Conservation (phyloP, 257 asterid species). For the Fraxinus americana region DNA sequence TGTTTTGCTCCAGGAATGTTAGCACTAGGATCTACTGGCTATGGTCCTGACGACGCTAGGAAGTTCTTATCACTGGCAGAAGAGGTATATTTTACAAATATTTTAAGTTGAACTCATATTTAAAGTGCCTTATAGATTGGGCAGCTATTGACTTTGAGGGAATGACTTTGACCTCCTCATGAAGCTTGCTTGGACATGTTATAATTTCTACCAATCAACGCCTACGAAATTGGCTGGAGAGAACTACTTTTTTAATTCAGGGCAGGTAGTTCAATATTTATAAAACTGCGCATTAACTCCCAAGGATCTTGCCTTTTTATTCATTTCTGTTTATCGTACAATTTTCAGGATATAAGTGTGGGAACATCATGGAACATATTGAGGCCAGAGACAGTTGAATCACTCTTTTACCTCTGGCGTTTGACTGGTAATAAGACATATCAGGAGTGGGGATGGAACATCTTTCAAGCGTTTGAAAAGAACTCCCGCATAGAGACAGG, state of each 20-base stretch:
- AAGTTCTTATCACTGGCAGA: conserved; percentile 81
- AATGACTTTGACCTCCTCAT: conserved; percentile 28
- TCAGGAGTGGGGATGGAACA: conserved; percentile 99
- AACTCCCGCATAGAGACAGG: conserved; percentile 88
- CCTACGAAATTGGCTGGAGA: conserved; percentile 99
- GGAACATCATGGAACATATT: conserved; percentile 99
- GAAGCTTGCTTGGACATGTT: conserved; percentile 99
- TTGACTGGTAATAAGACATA: conserved; percentile 97
- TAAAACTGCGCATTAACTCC: background rate
- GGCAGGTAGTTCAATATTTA: conserved; percentile 55
- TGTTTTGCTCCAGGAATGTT: conserved; percentile 99
- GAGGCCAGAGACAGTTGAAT: conserved; percentile 99
- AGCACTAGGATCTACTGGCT: conserved; percentile 92
- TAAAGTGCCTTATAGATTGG: background rate
- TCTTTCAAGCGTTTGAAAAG: conserved; percentile 97
- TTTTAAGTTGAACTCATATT: conserved; percentile 19
- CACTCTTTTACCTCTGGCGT: conserved; percentile 98
- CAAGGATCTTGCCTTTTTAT: background rate
- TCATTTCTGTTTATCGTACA: conserved; percentile 12
- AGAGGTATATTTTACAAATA: conserved; percentile 58
- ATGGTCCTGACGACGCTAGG: conserved; percentile 79
- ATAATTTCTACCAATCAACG: conserved; percentile 94
- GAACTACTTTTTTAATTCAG: conserved; percentile 81
- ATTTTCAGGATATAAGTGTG: conserved; percentile 85
- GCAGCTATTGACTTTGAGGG: conserved; percentile 12